phyloP scores from a whole-genome alignment of 805 yeast species.

The Ogataea pini region DNA sequence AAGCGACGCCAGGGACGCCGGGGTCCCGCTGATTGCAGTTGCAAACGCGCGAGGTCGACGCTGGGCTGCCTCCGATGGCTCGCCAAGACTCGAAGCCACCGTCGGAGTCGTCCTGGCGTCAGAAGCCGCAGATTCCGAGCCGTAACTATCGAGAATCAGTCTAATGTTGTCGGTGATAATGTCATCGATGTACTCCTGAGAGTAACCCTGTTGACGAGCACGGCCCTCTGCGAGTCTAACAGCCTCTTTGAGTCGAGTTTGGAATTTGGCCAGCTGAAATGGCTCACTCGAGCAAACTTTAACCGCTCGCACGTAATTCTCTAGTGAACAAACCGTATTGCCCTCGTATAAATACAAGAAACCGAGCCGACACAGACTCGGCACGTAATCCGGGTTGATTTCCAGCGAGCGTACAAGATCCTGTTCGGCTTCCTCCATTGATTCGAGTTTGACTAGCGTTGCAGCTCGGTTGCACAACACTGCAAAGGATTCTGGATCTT shows the following conservation, averaged over 20 bases:
- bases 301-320: conserved; percentile 39
- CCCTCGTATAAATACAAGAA: conserved; percentile 39
- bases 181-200: conserved; percentile 30
- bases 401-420: conserved; percentile 37
- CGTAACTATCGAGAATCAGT: conserved; percentile 23
- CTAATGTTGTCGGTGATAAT: conserved; percentile 30
- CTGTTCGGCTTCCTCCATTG: conserved; percentile 37
- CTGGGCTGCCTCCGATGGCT: conserved; percentile 12
- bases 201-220: conserved; percentile 36
- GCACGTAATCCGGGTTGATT: conserved; percentile 37
- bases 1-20: conserved; percentile 18
- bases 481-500: conserved; percentile 36
- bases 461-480: conserved; percentile 44
- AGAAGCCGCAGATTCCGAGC: conserved; percentile 9
- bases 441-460: conserved; percentile 37
- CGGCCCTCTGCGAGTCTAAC: conserved; percentile 32
- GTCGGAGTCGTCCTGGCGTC: conserved; percentile 11
- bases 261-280: conserved; percentile 26
- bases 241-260: conserved; percentile 30
- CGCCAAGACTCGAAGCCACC: conserved; percentile 19
- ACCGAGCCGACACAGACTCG: conserved; percentile 42
- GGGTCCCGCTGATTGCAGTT: conserved; percentile 19
- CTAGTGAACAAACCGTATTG: conserved; percentile 37
- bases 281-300: conserved; percentile 21
- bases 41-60: conserved; percentile 20